Evolutionary conservation across 495 filamentous ascomycete species (phyloP).

Genomic region (Podospora tetraspora): DNA sequence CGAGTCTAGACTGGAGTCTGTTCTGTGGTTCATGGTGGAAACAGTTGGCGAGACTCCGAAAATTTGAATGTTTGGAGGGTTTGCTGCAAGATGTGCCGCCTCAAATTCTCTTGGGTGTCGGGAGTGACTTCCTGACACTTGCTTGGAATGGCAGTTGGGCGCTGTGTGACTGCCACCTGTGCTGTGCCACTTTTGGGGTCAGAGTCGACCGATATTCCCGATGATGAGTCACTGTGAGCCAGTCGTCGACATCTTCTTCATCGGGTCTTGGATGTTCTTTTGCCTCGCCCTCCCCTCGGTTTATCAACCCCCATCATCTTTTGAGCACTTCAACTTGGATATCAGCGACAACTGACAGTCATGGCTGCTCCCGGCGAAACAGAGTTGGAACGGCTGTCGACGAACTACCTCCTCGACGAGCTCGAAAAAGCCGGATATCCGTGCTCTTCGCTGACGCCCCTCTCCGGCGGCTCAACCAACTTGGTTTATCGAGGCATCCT

Average conservation of each 20-base stretch:
- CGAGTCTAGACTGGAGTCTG: not conserved
- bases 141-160: not conserved
- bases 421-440: too few species aligned
- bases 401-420: too few species aligned
- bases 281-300: too few species aligned
- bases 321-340: too few species aligned
- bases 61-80: not conserved
- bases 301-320: too few species aligned
- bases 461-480: constrained; percentile 4
- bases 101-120: too few species aligned
- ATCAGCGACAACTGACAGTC: too few species aligned
- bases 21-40: not conserved
- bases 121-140: too few species aligned
- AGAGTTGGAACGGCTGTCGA: too few species aligned
- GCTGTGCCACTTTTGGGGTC: not conserved
- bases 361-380: too few species aligned
- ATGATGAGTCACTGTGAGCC: not conserved
- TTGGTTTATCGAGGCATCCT: constrained; percentile 3
- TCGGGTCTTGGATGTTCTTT: too few species aligned
- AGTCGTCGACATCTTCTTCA: not conserved
- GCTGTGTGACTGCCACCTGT: not conserved
- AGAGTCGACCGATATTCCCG: not conserved
- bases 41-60: not conserved
- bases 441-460: not conserved
- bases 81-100: not conserved